Base-by-base conservation (phyloP, 2,329 filamentous ascomycete species). In the Arthroderma uncinatum region DNA sequence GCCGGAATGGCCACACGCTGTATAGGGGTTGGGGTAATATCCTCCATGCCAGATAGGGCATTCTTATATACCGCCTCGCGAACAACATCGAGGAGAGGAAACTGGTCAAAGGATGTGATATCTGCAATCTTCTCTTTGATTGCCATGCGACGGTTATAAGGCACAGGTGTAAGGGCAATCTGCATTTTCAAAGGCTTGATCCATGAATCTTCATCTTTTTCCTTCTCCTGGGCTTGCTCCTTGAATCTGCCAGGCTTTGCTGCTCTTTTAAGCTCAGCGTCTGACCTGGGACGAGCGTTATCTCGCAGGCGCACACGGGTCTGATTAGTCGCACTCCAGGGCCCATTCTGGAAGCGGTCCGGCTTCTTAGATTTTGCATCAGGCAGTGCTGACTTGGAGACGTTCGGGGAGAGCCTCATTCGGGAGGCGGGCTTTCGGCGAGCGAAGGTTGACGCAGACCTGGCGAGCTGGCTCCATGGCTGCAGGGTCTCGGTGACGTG, bases 161-260 rank as follows among this genome's bases (percentile, higher is more conserved):
- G 82, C 3, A 97, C 78, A 2, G 84, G 82, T 1, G 87, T 77
- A 61, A 97, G 76, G 1, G 87, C 79, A 54, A 84, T 83, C 69
- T 96, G 92, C 92, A 97, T 97, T 74, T 94, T 95, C 70, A 97
- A 77, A 3, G 92, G 91, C 69, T 94, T 91, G 71, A 82, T 86
- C 6, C 80, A 72, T 53, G 76, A 75, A 58, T 74, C 70, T 60
- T 77, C 75, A 68, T 76, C 71, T 64, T 75, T 73, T 63, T 73
- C 66, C 60, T 70, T 66, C 54, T 69, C 68, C 34, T 65, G 59
- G 34, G 70, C 66, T 50, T 55, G 50, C 8, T 52, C 23, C 10
- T 28, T 48, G 28, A 66, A 66, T 54, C 36, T 81, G 77, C 56
- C 69, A 6, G 30, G 50, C 33, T 23, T 53, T 61, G 69, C 47